phyloP scores from a whole-genome alignment of 1,284 basidiomycete species.

The Microbotryomycetes sp. region DNA sequence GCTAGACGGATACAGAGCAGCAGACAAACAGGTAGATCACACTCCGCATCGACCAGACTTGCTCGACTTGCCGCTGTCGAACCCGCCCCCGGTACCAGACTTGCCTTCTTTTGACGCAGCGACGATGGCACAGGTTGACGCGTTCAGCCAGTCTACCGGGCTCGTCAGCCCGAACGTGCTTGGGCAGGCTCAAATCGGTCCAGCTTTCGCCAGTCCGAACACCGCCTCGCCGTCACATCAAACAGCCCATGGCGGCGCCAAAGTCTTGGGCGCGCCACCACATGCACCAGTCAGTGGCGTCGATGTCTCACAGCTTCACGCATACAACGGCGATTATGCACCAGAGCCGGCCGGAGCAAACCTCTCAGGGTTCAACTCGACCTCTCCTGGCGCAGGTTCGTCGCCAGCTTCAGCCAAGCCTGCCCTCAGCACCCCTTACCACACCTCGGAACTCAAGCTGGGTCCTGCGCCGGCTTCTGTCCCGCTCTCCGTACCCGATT shows the following conservation, averaged over 20 bases:
- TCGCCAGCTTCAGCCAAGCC: background rate
- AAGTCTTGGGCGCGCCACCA: no score
- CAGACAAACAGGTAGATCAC: background rate
- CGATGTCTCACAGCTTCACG: background rate
- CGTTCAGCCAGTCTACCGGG: no score
- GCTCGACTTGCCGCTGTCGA: background rate
- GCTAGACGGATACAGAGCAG: constrained; percentile 14
- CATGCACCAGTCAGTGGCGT: no score
- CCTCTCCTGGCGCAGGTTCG: background rate
- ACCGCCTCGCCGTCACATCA: background rate
- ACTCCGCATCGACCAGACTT: background rate
- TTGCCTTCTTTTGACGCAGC: background rate
- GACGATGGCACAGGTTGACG: background rate
- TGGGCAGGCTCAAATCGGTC: no score
- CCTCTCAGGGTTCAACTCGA: background rate
- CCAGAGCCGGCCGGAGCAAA: no score
- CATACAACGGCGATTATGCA: background rate
- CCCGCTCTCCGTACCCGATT: background rate
- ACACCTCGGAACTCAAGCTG: background rate
- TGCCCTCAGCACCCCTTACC: background rate
- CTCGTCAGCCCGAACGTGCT: background rate
- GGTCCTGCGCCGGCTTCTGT: background rate
- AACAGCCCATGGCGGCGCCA: no score
- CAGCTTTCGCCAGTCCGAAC: background rate
- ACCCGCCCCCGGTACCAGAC: background rate